Conservation (phyloP, 2,329 filamentous ascomycete species). For the Sarocladiaceae sp. region DNA sequence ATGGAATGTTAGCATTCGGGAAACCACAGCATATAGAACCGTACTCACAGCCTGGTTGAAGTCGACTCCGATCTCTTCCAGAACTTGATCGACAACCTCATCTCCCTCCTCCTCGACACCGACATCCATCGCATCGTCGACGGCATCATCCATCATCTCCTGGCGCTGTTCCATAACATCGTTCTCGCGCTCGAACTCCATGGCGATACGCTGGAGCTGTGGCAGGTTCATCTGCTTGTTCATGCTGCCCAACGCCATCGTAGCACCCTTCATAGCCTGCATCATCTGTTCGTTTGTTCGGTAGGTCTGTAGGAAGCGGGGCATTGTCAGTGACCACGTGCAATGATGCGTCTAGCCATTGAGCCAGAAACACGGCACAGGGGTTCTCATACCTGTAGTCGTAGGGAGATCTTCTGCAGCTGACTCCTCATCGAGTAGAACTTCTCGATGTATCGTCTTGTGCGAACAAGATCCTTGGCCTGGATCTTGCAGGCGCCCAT, state of each 20-base stretch:
- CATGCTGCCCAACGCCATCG: conserved; percentile 90
- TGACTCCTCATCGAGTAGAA: conserved; percentile 99
- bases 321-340: not conserved
- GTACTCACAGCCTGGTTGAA: conserved; percentile 77
- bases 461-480: conserved; percentile 92
- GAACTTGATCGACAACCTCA: conserved; percentile 91
- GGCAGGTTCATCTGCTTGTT: conserved; percentile 97
- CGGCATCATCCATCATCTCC: conserved; percentile 99
- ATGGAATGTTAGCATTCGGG: conserved; percentile 5
- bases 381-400: conserved; percentile 87
- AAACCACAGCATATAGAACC: not conserved
- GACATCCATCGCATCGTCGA: conserved; percentile 92
- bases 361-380: too few species aligned
- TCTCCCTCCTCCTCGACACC: conserved; percentile 92
- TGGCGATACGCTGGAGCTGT: conserved; percentile 89
- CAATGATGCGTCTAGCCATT: too few species aligned
- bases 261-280: conserved; percentile 99
- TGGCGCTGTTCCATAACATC: conserved; percentile 99
- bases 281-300: conserved; percentile 99
- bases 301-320: conserved; percentile 62
- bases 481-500: conserved; percentile 99
- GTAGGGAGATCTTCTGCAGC: conserved; percentile 88
- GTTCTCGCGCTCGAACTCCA: conserved; percentile 99
- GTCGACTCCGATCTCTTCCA: conserved; percentile 96
- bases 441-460: conserved; percentile 91